Conservation (phyloP, 257 asterid genomes). For the Scutellaria barbata region DNA sequence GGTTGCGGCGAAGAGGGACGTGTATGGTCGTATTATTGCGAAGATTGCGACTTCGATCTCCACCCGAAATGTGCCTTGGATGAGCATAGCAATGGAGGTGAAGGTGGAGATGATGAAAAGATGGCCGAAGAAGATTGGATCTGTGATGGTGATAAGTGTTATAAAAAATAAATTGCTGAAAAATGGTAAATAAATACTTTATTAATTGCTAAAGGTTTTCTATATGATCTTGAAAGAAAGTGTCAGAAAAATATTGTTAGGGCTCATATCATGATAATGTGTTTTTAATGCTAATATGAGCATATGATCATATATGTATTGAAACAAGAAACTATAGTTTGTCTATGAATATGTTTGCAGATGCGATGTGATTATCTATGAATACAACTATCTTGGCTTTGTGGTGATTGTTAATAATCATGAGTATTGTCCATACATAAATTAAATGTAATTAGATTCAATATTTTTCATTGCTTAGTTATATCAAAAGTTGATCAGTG, state of each 20-base stretch:
- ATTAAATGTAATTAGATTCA: not conserved
- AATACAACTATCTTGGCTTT: not conserved
- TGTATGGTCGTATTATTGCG: conserved; percentile 67
- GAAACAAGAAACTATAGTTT: not conserved
- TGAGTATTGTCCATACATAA: not conserved
- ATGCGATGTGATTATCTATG: not conserved
- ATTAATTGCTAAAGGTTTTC: conserved; percentile 16
- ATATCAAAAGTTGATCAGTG: too few relatives aligned
- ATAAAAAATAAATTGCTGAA: conserved; percentile 30
- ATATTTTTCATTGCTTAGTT: not conserved
- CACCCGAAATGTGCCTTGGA: conserved; percentile 68
- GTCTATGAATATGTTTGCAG: not conserved
- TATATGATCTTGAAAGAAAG: not conserved
- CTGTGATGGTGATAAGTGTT: conserved; percentile 58
- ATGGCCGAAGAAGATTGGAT: conserved; percentile 48
- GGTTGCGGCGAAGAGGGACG: conserved; percentile 61
- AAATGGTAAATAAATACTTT: not conserved
- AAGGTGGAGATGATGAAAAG: conserved; percentile 30
- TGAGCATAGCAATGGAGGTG: not conserved
- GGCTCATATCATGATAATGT: not conserved
- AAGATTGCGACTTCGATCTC: conserved; percentile 69
- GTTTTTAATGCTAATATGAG: not conserved
- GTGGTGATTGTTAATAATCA: not conserved
- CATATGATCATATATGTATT: not conserved
- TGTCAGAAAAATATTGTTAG: not conserved